A percentile compares a stretch with the other conserved stretches of the same genome.
Conservation (phyloP, 257 asterid species). For the Gynochthodes officinalis region DNA sequence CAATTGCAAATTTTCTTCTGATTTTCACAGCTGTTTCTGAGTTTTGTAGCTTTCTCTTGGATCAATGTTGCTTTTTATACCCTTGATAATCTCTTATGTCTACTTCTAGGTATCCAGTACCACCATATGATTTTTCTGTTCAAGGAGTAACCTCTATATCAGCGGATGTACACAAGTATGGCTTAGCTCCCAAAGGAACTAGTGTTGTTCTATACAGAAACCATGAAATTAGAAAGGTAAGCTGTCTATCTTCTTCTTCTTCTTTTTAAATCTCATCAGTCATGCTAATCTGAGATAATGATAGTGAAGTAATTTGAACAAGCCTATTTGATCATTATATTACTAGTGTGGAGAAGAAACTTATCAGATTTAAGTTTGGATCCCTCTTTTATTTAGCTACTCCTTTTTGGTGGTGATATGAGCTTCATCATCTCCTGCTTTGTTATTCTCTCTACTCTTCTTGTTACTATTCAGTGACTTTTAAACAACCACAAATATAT, state of each 20-base stretch:
- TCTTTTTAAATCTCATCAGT: background rate
- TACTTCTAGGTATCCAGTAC: constrained; percentile 74
- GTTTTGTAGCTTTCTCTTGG: background rate
- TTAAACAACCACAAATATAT: background rate
- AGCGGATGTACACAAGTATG: constrained; percentile 97
- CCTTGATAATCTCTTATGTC: background rate
- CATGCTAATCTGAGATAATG: background rate
- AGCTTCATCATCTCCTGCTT: background rate
- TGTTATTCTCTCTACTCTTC: background rate
- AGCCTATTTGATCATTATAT: background rate
- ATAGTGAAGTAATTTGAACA: no score
- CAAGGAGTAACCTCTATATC: constrained; percentile 94
- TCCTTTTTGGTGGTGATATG: background rate
- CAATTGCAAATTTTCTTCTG: background rate
- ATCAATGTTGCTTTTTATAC: no score
- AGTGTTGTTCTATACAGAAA: constrained; percentile 85
- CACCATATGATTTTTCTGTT: constrained; percentile 89
- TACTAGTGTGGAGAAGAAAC: background rate
- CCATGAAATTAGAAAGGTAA: constrained; percentile 86
- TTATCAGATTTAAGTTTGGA: background rate
- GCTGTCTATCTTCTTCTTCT: background rate
- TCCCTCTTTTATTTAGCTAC: background rate
- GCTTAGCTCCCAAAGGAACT: constrained; percentile 99
- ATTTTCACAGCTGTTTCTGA: background rate
- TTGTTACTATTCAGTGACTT: background rate